These are phyloP conservation scores for Aspergillus novoparasiticus DNA, from an alignment of 2,329 filamentous ascomycete genomes.

Conservation along the genomic window DNA sequence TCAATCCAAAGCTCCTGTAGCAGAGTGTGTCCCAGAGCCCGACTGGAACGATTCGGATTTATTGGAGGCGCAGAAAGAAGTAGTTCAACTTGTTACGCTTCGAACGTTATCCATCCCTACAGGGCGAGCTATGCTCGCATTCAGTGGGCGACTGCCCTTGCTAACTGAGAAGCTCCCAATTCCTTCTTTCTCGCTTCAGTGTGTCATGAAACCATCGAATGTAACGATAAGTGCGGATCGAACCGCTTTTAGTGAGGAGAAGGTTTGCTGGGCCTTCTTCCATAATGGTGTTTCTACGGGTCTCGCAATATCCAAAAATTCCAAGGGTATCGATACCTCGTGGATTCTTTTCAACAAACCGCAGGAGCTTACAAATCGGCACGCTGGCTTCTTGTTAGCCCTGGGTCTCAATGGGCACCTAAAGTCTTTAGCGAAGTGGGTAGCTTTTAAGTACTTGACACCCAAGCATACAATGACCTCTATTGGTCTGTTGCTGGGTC, in stretches of 20 bases:
- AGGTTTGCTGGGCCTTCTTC: slow-evolving; percentile 98
- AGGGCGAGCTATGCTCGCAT: slow-evolving; percentile 85
- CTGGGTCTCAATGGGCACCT: slow-evolving; percentile 92
- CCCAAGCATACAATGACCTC: slow-evolving; percentile 99
- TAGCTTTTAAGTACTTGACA: slow-evolving; percentile 98
- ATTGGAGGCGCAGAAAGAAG: slow-evolving; percentile 86
- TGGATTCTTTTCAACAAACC: slow-evolving; percentile 99
- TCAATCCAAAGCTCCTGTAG: slow-evolving; percentile 75
- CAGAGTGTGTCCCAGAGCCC: slow-evolving; percentile 74
- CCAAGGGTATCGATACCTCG: slow-evolving; percentile 93
- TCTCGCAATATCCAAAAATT: slow-evolving; percentile 83
- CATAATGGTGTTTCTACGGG: slow-evolving; percentile 94
- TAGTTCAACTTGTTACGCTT: slow-evolving; percentile 82
- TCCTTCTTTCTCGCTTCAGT: slow-evolving; percentile 87
- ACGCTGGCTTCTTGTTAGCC: slow-evolving; percentile 89
- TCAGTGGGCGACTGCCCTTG: slow-evolving; percentile 81
- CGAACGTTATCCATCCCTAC: slow-evolving; percentile 87
- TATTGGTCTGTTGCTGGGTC: slow-evolving; percentile 86
- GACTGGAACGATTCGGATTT: slow-evolving; percentile 84
- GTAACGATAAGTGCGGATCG: slow-evolving; percentile 94
- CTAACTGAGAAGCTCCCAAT: slow-evolving; percentile 91
- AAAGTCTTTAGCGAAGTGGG: slow-evolving; percentile 94
- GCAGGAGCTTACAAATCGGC: slow-evolving; percentile 87
- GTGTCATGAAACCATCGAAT: slow-evolving; percentile 87
- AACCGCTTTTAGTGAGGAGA: slow-evolving; percentile 85